Evolutionary conservation across 73 alveolate genomes (phyloP).

Genomic region (Paraurostyla sp.): DNA sequence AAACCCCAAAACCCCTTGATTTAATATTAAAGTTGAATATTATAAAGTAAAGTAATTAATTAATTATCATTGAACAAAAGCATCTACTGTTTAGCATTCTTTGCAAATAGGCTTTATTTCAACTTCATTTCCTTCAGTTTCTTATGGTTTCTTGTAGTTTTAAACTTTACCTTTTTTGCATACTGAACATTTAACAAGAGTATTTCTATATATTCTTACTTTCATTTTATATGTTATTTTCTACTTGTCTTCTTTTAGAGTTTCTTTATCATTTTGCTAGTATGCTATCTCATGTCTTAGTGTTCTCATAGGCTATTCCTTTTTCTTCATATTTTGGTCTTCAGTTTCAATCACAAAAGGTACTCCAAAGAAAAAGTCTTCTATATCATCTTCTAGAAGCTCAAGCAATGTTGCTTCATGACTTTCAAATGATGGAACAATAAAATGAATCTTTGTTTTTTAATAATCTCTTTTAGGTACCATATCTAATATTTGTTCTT

Average conservation of each 20-base stretch:
- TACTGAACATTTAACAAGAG: background rate
- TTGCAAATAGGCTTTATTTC: no score
- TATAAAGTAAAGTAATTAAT: no score
- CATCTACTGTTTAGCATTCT: no score
- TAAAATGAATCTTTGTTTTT: slow-evolving; percentile 34
- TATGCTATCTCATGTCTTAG: background rate
- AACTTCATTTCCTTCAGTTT: no score
- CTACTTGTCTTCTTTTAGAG: background rate
- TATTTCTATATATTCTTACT: slow-evolving; percentile 32
- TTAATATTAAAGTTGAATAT: no score
- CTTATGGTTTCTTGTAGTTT: no score
- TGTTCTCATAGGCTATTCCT: slow-evolving; percentile 22
- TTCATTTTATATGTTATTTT: background rate
- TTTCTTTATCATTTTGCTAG: background rate
- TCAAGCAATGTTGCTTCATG: slow-evolving; percentile 66
- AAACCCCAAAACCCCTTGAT: no score
- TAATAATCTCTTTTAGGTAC: background rate
- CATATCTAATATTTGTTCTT: slow-evolving; percentile 13
- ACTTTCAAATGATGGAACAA: slow-evolving; percentile 46
- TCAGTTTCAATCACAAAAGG: slow-evolving; percentile 1
- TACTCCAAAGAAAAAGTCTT: slow-evolving; percentile 64
- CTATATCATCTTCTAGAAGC: slow-evolving; percentile 26
- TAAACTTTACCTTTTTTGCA: slow-evolving; percentile 27
- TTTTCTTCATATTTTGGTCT: slow-evolving; percentile 14
- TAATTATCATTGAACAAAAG: no score